Evolutionary conservation across 176 grass and related monocot genomes (phyloP).

Genomic region (Ampelocalamus luodianensis): DNA sequence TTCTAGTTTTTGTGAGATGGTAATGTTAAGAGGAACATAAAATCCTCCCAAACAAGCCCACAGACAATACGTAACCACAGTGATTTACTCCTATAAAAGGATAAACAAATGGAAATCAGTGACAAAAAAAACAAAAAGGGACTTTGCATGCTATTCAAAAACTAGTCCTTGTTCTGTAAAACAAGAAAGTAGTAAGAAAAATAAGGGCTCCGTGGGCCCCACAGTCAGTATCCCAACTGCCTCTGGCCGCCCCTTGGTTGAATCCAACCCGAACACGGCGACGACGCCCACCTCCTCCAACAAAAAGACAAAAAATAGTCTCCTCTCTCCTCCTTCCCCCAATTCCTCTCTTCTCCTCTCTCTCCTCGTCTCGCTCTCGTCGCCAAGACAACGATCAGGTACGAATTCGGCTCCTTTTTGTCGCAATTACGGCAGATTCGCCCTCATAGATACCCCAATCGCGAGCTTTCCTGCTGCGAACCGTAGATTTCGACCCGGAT

Average conservation of each 20-base stretch:
- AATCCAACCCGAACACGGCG: constrained; percentile 32
- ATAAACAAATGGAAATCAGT: too few relatives aligned
- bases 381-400: constrained; percentile 1
- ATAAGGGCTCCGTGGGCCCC: not conserved
- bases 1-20: too few relatives aligned
- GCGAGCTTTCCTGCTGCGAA: not conserved
- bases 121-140: too few relatives aligned
- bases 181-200: not conserved
- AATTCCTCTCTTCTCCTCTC: not conserved
- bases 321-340: constrained; percentile 10
- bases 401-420: not conserved
- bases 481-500: constrained; percentile 44
- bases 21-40: too few relatives aligned
- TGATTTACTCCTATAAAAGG: too few relatives aligned
- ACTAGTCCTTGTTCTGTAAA: too few relatives aligned
- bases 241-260: not conserved
- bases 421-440: constrained; percentile 4
- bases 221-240: constrained; percentile 16
- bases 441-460: not conserved
- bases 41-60: too few relatives aligned
- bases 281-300: not conserved
- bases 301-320: constrained; percentile 26
- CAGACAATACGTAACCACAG: too few relatives aligned
- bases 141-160: too few relatives aligned
- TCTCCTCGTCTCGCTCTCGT: not conserved